phyloP scores from a whole-genome alignment of 2,329 filamentous ascomycete species.

The Trichophaea hybrida region DNA sequence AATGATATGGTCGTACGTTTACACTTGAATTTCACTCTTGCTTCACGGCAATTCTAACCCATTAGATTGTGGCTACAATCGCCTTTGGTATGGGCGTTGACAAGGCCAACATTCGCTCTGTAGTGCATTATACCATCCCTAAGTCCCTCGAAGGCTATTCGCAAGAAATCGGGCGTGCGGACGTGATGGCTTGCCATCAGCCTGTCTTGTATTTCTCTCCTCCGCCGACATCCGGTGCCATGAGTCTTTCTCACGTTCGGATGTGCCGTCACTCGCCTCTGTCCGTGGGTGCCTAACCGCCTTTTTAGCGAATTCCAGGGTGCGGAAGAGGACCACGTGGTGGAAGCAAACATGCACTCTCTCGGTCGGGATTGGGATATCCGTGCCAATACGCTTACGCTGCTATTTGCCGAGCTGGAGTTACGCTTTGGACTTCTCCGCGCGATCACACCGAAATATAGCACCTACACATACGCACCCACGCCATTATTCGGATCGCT shows the following conservation, averaged over 20 bases:
- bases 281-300: constrained; percentile 38
- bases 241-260: constrained; percentile 46
- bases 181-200: constrained; percentile 70
- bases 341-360: constrained; percentile 36
- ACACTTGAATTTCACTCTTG: constrained; percentile 1
- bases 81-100: constrained; percentile 99
- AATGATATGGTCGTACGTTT: neutral
- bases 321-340: constrained; percentile 32
- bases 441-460: constrained; percentile 44
- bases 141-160: constrained; percentile 97
- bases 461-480: constrained; percentile 39
- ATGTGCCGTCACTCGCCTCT: constrained; percentile 41
- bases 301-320: constrained; percentile 35
- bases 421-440: constrained; percentile 43
- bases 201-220: constrained; percentile 79
- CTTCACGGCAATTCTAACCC: neutral
- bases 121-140: constrained; percentile 81
- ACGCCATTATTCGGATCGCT: constrained; percentile 29
- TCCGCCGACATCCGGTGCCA: constrained; percentile 47
- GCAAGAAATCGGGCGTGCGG: constrained; percentile 90
- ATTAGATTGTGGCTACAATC: constrained; percentile 76
- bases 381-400: constrained; percentile 36
- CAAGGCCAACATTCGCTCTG: constrained; percentile 89
- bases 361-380: constrained; percentile 43
- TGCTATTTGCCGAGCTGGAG: constrained; percentile 48